These are phyloP conservation scores for Backusella australiensis DNA, from an alignment of 192 early-diverging fungal species.

Conservation along the genomic window DNA sequence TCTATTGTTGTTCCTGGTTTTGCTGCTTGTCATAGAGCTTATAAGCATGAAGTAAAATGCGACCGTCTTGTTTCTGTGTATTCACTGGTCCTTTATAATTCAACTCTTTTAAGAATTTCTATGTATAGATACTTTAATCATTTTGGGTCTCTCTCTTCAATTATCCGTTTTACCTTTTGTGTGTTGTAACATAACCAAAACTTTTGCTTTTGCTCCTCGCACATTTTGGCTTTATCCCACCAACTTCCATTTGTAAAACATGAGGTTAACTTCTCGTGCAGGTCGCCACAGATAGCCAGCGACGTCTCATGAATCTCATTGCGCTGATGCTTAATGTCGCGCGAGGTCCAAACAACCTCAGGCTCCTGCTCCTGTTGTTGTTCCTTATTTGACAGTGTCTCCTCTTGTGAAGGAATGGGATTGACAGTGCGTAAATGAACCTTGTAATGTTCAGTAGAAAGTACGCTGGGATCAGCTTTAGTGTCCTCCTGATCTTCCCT, in stretches of 20 bases:
- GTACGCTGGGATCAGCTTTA: not conserved
- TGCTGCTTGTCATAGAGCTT: constrained; percentile 7
- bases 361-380: not conserved
- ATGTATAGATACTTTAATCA: not conserved
- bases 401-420: constrained; percentile 8
- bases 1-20: not conserved
- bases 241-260: constrained; percentile 40
- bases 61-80: constrained; percentile 16
- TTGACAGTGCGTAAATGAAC: constrained; percentile 16
- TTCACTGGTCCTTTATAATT: constrained; percentile 26
- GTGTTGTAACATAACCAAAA: constrained; percentile 38
- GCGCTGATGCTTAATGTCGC: constrained; percentile 28
- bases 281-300: constrained; percentile 30
- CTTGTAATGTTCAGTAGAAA: constrained; percentile 16
- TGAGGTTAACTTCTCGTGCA: constrained; percentile 28
- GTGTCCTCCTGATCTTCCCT: not conserved
- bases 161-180: constrained; percentile 23
- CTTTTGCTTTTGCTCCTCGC: constrained; percentile 34
- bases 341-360: constrained; percentile 18
- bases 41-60: not conserved
- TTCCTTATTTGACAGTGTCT: not conserved
- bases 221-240: constrained; percentile 43
- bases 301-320: constrained; percentile 35
- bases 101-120: constrained; percentile 22
- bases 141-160: no score